Base-by-base conservation (phyloP, 495 filamentous ascomycete species). In the Terfezia claveryi region DNA sequence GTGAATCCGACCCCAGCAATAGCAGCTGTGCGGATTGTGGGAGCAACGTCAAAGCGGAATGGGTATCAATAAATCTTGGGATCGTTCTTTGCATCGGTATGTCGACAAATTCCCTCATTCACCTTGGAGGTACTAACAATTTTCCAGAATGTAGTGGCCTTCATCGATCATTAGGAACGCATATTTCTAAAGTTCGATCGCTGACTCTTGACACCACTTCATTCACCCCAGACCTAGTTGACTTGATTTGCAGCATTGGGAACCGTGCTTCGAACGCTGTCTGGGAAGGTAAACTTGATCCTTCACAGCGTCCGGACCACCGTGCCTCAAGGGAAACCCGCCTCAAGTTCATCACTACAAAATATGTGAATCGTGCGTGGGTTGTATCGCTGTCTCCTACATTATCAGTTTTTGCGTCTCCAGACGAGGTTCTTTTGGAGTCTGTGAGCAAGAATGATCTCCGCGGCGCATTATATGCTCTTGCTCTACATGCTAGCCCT, bases 1-100 rank as follows among this genome's bases (percentile, higher is more conserved):
- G 91, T 46, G 86, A 93, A 38, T 82, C 82, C 37, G 92, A 96
- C 58, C 81, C 94, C 59, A 87, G 85, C 17, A 99, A 99, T 67
- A 83, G 79, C 54, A 85, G 81, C 78, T 99, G 91, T 67, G 91
- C 89, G 23, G 91, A 99, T 64, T 99, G 91, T 65, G 86, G 84
- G 12, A 92, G 87, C 23, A 80, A 81, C 36, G 76, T 80, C 59
- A 95, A 93, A 67, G 85, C 92, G 16, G 92, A 99, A 67, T 99
- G 91, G 91, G 91, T 94, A 41, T 95, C 89, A 1, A 94, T 99
- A 66, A 99, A 99, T 61, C 76, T 99, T 4, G 92, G 83, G 36
- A 93, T 96, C 54, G 80, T 96, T 36, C 75, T 99, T 14, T 99
- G 91, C 69, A 99, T 99, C 58, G 63, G 63, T 65, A 61, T 50